Conservation (phyloP, 2,329 filamentous ascomycete genomes). For the Xylariaceae sp. region DNA sequence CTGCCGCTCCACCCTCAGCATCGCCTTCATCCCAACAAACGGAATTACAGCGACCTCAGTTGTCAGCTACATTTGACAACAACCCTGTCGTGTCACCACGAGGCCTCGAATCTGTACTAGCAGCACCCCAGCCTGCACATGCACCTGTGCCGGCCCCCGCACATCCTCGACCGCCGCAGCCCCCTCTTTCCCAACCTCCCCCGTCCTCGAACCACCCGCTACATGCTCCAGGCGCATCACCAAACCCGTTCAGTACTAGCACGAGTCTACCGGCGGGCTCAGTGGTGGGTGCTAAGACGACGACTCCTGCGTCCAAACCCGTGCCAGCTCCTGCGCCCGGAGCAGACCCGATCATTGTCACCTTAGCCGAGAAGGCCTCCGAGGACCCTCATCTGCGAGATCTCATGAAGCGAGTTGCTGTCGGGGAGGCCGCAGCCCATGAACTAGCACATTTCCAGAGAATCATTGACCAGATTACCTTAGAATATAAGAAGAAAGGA, state of each 20-base stretch:
- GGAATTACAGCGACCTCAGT: conserved; percentile 28
- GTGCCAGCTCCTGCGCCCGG: conserved; percentile 33
- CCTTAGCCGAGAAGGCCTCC: conserved; percentile 77
- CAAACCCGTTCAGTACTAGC: conserved; percentile 1
- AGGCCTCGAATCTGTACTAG: conserved; percentile 43
- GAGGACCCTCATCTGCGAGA: conserved; percentile 75
- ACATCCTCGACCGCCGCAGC: conserved; percentile 39
- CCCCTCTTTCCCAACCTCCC: conserved; percentile 42
- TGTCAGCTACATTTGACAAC: conserved; percentile 23
- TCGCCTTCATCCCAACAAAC: conserved; percentile 30
- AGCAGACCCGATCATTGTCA: conserved; percentile 80
- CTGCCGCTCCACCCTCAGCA: conserved; percentile 21
- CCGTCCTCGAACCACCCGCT: conserved; percentile 32
- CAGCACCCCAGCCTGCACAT: conserved; percentile 40
- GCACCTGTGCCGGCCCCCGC: conserved; percentile 29
- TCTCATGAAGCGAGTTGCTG: conserved; percentile 83
- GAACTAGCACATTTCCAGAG: conserved; percentile 79
- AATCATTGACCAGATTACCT: conserved; percentile 80
- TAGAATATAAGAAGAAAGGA: conserved; percentile 60
- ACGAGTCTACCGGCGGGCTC: neutral
- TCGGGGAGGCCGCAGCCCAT: conserved; percentile 72
- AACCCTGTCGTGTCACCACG: conserved; percentile 36
- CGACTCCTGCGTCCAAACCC: conserved; percentile 30
- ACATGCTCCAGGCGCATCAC: conserved; percentile 34
- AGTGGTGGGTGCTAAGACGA: conserved; percentile 9